Base-by-base conservation (phyloP, 2,329 filamentous ascomycete species). In the Elsinoe perseae region DNA sequence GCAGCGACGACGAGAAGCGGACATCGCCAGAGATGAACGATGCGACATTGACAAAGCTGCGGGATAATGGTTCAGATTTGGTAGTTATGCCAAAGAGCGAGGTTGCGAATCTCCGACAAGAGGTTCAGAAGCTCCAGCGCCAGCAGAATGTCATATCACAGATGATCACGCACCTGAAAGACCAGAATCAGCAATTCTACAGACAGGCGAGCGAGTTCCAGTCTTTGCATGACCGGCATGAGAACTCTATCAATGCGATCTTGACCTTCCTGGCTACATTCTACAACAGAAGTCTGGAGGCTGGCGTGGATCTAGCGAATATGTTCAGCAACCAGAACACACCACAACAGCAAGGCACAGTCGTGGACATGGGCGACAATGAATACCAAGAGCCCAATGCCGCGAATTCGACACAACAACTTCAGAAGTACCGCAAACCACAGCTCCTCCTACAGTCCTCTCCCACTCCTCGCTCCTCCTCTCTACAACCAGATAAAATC, bases 161-260 rank as follows among this genome's bases (percentile, higher is more conserved):
- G 38, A 88, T 92, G 60, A 90, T 98, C 62, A 81, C 79, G 54
- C 83, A 87, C 56, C 75, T 97, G 58, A 86, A 89, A 56, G 82
- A 86, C 58, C 91, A 96, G 65, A 93, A 97, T 66, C 84, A 89
- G 59, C 84, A 92, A 60, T 80, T 96, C 27, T 95, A 91, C 65
- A 86, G 87, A 56, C 90, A 96, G 70, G 91, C 92, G 0, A 80
- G 87, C 43, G 84, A 87, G 57, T 96, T 96, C 68, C 91, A 97
- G 70, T 87, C 83, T 58, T 83, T 95, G 67, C 92, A 97, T 66
- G 90, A 92, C 63, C 85, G 93, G n/a, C 93, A 98, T 66, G 93
- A 98, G 68, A 95, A 92, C 68, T 96, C 92, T 0, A 97, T 98
- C 72, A 97, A 96, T 66, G 92, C 92, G n/a, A 97, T 98, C 60